Percentiles rank a stretch among this genome's conserved stretches.
These are phyloP conservation scores for Pinus taeda DNA, from an alignment of 75 land plant species.

Conservation along the genomic window DNA sequence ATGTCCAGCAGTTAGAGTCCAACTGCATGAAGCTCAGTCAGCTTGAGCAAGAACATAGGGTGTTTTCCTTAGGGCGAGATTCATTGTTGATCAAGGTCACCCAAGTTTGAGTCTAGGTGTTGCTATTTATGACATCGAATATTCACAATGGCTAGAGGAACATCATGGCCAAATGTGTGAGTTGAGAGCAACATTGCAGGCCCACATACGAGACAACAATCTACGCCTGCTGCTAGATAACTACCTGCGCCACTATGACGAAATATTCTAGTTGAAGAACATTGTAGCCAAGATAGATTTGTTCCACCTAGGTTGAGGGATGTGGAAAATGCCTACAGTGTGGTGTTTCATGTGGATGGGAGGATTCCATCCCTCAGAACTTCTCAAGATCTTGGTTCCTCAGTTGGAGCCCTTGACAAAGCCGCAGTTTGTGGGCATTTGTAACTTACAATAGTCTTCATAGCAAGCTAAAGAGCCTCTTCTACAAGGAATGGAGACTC, in stretches of 20 bases:
- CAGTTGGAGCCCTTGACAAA: constrained; percentile 67
- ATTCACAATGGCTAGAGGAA: constrained; percentile 53
- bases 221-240: constrained; percentile 45
- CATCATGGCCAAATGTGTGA: constrained; percentile 57
- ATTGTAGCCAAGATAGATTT: constrained; percentile 68
- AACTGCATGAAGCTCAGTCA: constrained; percentile 52
- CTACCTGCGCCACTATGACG: constrained; percentile 66
- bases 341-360: constrained; percentile 94
- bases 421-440: constrained; percentile 64
- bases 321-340: constrained; percentile 83
- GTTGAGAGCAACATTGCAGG: constrained; percentile 49
- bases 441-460: constrained; percentile 59
- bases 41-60: no score
- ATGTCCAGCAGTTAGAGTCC: no score
- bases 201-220: constrained; percentile 52
- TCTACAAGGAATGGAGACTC: background rate
- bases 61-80: constrained; percentile 1
- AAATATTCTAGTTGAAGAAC: constrained; percentile 50
- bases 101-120: constrained; percentile 44
- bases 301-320: constrained; percentile 72
- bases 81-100: constrained; percentile 14
- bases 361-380: constrained; percentile 82
- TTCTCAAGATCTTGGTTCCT: constrained; percentile 64
- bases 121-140: constrained; percentile 39
- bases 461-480: constrained; percentile 24